These are phyloP conservation scores for Podaxis carcinomalis DNA, from an alignment of 768 basidiomycete genomes.

Conservation along the genomic window DNA sequence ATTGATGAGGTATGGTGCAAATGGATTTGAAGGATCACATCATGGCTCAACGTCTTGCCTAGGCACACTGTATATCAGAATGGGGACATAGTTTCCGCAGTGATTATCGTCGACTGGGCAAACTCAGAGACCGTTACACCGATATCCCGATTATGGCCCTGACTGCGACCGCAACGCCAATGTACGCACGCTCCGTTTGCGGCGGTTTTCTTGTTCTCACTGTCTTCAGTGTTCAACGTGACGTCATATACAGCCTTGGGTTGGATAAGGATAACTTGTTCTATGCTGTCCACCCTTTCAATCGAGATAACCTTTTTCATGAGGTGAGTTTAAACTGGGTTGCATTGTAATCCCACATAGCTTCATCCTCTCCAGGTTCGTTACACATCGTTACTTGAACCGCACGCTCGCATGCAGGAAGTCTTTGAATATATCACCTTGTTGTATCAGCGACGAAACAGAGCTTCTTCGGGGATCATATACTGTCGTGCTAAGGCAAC, in stretches of 20 bases:
- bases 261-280: slow-evolving; percentile 55
- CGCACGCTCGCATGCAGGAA: slow-evolving; percentile 54
- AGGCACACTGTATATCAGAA: slow-evolving; percentile 88
- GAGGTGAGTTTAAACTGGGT: slow-evolving; percentile 45
- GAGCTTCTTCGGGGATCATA: slow-evolving; percentile 66
- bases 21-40: background rate
- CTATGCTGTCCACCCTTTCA: slow-evolving; percentile 74
- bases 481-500: slow-evolving; percentile 68
- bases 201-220: background rate
- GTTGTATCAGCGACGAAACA: slow-evolving; percentile 54
- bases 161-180: slow-evolving; percentile 76
- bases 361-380: slow-evolving; percentile 41
- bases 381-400: slow-evolving; percentile 52
- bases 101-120: slow-evolving; percentile 69
- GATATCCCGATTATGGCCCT: slow-evolving; percentile 83
- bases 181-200: slow-evolving; percentile 33
- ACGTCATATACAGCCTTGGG: slow-evolving; percentile 65
- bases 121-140: slow-evolving; percentile 61
- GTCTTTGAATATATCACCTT: slow-evolving; percentile 62
- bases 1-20: slow-evolving; percentile 66
- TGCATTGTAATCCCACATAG: background rate
- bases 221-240: slow-evolving; percentile 57
- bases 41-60: background rate
- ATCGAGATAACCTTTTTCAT: slow-evolving; percentile 75
- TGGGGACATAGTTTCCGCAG: slow-evolving; percentile 82